Base-by-base conservation (phyloP, 192 early-diverging fungal genomes). In the Entomortierella beljakovae region DNA sequence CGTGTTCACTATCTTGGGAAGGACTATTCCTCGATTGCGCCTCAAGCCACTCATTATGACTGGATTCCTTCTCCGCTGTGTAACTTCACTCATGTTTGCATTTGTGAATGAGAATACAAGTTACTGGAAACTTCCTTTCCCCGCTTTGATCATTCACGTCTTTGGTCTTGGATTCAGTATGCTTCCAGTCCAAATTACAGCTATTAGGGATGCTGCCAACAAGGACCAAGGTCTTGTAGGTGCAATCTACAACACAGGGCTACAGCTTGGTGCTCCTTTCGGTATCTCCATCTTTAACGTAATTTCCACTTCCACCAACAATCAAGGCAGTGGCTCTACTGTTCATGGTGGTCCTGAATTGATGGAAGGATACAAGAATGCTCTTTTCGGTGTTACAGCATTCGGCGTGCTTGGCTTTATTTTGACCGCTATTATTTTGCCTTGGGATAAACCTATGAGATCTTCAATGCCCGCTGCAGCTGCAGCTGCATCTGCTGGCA, bases 181-280 rank as follows among this genome's bases (percentile, higher is more conserved):
- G 34, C 43, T 81, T 18, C 66, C 70, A 9, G 37, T 66, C 20
- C 71, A 74, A 16, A 53, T 74, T 49, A 74, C 71, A 13, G 71
- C 68, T 34, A 66, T 70, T 51, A 35, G 64, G 15, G 59, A 71
- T 22, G 80, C 71, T n/a, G 66, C 49, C 3, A 68, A 71, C 28
- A 59, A 67, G 20, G 80, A 81, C 23, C 71, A 74, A 26, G 71
- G 71, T 8, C 37, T 73, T 22, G 59, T 81, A 1, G 71, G 80
- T 0, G 80, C 71, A 1, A 68, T 81, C 6, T 81, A 81, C 18
- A 74, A 63, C 48, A 73, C 80, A 29, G 71, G 70, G n/a, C 38
- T 71, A 0, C 80, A 81, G 48, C 61, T 81, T 11, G 80, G 80
- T 26, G 71, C 66, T 29, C 70, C 71, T 29, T 71, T 81, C 35